Conservation (phyloP, 257 asterid species). For the Coffea canephora region DNA sequence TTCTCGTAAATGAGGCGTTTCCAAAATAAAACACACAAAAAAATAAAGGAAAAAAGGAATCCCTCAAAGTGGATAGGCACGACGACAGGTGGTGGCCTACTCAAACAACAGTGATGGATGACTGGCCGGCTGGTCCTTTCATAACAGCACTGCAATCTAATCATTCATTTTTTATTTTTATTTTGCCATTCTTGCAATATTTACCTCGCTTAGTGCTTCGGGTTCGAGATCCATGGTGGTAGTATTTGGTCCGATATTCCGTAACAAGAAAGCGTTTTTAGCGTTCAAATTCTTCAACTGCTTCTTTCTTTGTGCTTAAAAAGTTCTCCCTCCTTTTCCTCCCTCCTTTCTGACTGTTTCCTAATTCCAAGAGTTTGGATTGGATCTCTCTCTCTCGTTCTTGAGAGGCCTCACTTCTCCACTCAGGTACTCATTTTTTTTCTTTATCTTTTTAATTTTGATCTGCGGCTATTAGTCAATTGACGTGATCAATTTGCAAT, state of each 20-base stretch:
- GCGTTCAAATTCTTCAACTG: conserved; percentile 14
- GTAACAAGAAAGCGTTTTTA: conserved; percentile 6
- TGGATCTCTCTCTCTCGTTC: neutral
- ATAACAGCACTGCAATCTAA: neutral
- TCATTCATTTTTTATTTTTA: neutral
- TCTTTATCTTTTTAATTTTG: neutral
- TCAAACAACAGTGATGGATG: neutral
- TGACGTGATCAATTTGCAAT: neutral
- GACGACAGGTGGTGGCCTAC: no score
- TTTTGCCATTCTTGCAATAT: no score
- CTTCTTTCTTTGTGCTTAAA: conserved; percentile 16
- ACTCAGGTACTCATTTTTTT: conserved; percentile 5
- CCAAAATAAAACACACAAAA: no score
- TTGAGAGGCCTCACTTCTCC: conserved; percentile 16
- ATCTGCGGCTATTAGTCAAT: neutral
- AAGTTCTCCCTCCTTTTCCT: conserved; percentile 10
- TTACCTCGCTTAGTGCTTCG: neutral
- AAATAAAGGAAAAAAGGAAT: no score
- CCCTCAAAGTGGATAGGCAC: neutral
- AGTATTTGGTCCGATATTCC: neutral
- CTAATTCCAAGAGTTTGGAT: neutral
- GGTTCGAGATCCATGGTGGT: neutral
- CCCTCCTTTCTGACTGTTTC: conserved; percentile 9
- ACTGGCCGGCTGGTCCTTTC: neutral
- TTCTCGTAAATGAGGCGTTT: no score